Conservation (phyloP, 352 stramenopile genomes). For the Thalassiosira mediterranea region DNA sequence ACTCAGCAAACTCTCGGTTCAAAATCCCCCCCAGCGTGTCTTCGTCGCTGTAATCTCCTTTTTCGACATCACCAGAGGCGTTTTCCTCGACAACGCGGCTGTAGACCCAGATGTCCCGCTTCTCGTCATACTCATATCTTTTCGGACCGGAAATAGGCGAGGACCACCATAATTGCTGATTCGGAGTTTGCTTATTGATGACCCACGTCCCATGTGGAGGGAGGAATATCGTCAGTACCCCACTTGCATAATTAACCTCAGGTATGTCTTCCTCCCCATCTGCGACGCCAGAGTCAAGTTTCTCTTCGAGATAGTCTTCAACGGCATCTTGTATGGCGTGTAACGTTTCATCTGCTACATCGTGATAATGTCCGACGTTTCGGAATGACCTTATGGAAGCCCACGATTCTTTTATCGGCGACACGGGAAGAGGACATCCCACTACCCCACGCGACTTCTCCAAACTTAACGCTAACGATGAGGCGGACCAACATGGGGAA, state of each 20-base stretch:
- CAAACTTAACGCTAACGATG: too few species aligned
- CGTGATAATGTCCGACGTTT: slow-evolving; percentile 61
- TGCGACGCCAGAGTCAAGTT: slow-evolving; percentile 15
- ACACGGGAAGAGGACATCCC: too few species aligned
- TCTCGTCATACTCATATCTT: slow-evolving; percentile 77
- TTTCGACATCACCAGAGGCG: background rate
- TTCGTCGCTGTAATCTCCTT: slow-evolving; percentile 24
- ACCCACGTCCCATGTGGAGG: slow-evolving; percentile 94
- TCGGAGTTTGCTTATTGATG: slow-evolving; percentile 97
- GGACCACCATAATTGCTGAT: slow-evolving; percentile 94
- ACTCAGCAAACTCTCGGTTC: slow-evolving; percentile 58
- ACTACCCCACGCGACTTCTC: too few species aligned
- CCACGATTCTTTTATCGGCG: too few species aligned
- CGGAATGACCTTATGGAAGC: slow-evolving; percentile 25
- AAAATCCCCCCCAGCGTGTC: slow-evolving; percentile 57
- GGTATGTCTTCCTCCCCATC: slow-evolving; percentile 37
- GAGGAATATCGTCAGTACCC: slow-evolving; percentile 93
- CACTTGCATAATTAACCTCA: slow-evolving; percentile 74
- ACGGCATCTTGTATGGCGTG: slow-evolving; percentile 75
- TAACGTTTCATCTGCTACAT: slow-evolving; percentile 71
- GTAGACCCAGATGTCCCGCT: slow-evolving; percentile 66
- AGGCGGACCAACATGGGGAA: too few species aligned
- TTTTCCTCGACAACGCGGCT: slow-evolving; percentile 50
- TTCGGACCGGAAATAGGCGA: slow-evolving; percentile 88
- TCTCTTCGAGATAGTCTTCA: slow-evolving; percentile 69